phyloP scores from a whole-genome alignment of 2,329 filamentous ascomycete genomes.

The Lecanicillium sp. region DNA sequence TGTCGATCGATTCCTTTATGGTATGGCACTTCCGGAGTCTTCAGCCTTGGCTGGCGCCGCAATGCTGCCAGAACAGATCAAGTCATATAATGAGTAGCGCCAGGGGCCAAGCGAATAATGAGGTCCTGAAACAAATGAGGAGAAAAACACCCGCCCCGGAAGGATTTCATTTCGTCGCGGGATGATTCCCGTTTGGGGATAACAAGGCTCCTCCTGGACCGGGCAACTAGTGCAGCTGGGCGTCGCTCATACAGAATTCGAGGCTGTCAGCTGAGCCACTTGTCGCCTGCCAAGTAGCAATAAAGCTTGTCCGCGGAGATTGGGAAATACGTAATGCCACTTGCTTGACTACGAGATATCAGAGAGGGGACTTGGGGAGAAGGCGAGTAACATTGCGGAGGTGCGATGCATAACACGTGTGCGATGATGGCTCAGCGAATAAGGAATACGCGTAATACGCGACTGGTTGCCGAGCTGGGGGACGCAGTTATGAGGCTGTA shows the following conservation, averaged over 20 bases:
- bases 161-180: too few relatives aligned
- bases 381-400: too few relatives aligned
- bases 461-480: neutral
- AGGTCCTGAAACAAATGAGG: too few relatives aligned
- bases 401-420: neutral
- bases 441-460: conserved; percentile 12
- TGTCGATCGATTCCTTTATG: neutral
- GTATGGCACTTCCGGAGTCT: neutral
- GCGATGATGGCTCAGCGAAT: neutral
- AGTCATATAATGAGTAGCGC: neutral
- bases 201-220: too few relatives aligned
- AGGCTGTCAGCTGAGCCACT: neutral
- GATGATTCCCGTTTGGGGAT: neutral
- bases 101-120: too few relatives aligned
- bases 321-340: too few relatives aligned
- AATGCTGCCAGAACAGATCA: neutral
- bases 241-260: neutral
- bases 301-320: neutral
- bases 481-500: neutral
- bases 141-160: too few relatives aligned
- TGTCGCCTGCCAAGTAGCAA: too few relatives aligned
- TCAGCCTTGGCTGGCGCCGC: conserved; percentile 4
- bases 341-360: neutral
- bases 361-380: too few relatives aligned
- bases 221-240: neutral